A percentile compares a stretch with the other conserved stretches of the same genome.
Evolutionary conservation across 305 asterid species (phyloP).

Genomic region (Euphrasia arctica): DNA sequence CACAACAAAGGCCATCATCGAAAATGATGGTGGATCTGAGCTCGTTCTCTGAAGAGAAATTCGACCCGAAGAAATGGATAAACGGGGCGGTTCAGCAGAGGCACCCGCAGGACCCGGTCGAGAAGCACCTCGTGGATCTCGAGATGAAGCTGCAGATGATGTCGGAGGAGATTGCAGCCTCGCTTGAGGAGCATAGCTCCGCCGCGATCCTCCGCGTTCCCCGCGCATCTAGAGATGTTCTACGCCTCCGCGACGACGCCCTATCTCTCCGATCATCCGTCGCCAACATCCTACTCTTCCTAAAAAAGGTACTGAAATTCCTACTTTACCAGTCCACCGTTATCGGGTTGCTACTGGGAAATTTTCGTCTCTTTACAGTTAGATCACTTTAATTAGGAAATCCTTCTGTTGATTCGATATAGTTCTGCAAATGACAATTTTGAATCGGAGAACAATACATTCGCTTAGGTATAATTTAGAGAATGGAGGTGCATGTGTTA

Average conservation of each 20-base stretch:
- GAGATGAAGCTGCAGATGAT: constrained; percentile 96
- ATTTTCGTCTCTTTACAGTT: neutral
- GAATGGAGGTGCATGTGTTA: neutral
- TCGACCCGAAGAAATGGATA: constrained; percentile 97
- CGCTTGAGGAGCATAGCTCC: constrained; percentile 95
- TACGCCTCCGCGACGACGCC: constrained; percentile 92
- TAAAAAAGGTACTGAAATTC: constrained; percentile 53
- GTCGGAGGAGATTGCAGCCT: constrained; percentile 93
- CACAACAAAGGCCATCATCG: constrained; percentile 7
- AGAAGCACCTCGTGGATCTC: constrained; percentile 90
- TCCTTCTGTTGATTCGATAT: constrained; percentile 19
- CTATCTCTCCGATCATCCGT: constrained; percentile 82
- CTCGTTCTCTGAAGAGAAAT: constrained; percentile 82
- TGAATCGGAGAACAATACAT: constrained; percentile 12
- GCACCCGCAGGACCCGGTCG: constrained; percentile 85
- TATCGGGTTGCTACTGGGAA: constrained; percentile 5
- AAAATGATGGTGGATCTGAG: constrained; percentile 92
- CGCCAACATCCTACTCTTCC: constrained; percentile 70
- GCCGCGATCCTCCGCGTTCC: constrained; percentile 92
- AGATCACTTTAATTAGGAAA: constrained; percentile 14
- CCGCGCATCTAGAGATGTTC: constrained; percentile 90
- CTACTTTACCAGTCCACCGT: neutral
- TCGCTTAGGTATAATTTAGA: neutral
- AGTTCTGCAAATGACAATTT: constrained; percentile 13
- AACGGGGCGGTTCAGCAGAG: constrained; percentile 78